Conservation (phyloP, 495 filamentous ascomycete species). For the Penicillium chermesinum region DNA sequence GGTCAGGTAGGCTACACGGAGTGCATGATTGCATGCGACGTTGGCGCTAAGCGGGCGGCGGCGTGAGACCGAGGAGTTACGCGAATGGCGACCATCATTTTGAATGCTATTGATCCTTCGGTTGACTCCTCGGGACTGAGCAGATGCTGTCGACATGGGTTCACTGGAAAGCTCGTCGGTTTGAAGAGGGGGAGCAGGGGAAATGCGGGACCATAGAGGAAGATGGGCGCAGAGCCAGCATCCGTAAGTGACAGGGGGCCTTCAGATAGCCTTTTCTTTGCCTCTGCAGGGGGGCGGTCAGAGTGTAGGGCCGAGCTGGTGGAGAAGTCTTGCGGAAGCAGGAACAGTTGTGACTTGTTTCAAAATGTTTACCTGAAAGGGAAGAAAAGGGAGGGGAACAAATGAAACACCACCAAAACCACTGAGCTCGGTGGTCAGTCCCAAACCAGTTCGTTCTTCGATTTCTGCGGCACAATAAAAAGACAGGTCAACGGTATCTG, state of each 20-base stretch:
- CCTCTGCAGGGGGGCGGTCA: not conserved
- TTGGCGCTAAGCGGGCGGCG: slow-evolving; percentile 51
- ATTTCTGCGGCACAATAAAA: not conserved
- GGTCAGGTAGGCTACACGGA: slow-evolving; percentile 86
- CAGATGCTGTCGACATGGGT: slow-evolving; percentile 53
- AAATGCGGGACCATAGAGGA: slow-evolving; percentile 38
- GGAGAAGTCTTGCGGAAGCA: slow-evolving; percentile 1
- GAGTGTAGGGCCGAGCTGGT: slow-evolving; percentile 8
- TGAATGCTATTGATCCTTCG: slow-evolving; percentile 54
- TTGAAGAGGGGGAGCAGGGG: slow-evolving; percentile 21
- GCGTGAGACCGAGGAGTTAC: slow-evolving; percentile 47
- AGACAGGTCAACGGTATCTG: not conserved
- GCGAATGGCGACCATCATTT: slow-evolving; percentile 46
- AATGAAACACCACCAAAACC: slow-evolving; percentile 21
- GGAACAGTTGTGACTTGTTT: not conserved
- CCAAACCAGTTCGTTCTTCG: slow-evolving; percentile 7
- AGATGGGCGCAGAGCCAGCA: slow-evolving; percentile 24
- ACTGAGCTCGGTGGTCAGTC: slow-evolving; percentile 23
- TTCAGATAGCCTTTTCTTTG: slow-evolving; percentile 2
- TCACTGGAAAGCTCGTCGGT: slow-evolving; percentile 20
- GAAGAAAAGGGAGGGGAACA: slow-evolving; percentile 11
- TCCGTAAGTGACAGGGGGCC: not conserved
- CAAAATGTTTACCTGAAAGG: slow-evolving; percentile 16
- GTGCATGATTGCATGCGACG: slow-evolving; percentile 83
- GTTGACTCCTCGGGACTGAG: slow-evolving; percentile 48